phyloP scores from a whole-genome alignment of 352 stramenopile species.

The Pythium apleroticum region DNA sequence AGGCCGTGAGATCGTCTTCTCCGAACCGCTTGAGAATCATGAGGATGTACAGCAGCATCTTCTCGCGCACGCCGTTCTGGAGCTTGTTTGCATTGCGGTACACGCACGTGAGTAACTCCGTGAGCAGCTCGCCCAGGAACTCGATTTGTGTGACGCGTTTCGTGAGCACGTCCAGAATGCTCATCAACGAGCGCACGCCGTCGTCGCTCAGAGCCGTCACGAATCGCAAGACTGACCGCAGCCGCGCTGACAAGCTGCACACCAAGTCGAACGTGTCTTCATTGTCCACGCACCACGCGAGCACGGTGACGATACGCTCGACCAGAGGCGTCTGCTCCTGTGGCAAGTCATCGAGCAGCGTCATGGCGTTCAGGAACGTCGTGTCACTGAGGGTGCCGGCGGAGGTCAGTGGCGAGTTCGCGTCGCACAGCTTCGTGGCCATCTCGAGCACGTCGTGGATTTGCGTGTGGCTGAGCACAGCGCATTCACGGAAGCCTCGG shows the following conservation, averaged over 20 bases:
- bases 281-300: conserved; percentile 25
- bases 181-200: conserved; percentile 19
- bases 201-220: conserved; percentile 10
- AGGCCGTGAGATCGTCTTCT: conserved; percentile 46
- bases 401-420: conserved; percentile 3
- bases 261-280: conserved; percentile 29
- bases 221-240: conserved; percentile 17
- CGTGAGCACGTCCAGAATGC: conserved; percentile 36
- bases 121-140: conserved; percentile 37
- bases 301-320: conserved; percentile 13
- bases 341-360: conserved; percentile 20
- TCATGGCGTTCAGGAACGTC: conserved; percentile 24
- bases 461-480: conserved; percentile 28
- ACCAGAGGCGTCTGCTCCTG: conserved; percentile 13
- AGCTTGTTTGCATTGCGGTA: conserved; percentile 47
- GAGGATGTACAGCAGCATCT: conserved; percentile 51
- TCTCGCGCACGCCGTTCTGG: conserved; percentile 34
- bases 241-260: conserved; percentile 10
- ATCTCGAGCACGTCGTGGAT: conserved; percentile 43
- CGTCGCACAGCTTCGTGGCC: conserved; percentile 11
- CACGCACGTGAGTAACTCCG: conserved; percentile 37
- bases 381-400: conserved; percentile 20
- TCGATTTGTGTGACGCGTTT: conserved; percentile 32
- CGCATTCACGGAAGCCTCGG: conserved; percentile 46
- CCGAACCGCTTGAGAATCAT: conserved; percentile 57